Evolutionary conservation across 257 asterid genomes (phyloP).

Genomic region (Nicotiana noctiflora): DNA sequence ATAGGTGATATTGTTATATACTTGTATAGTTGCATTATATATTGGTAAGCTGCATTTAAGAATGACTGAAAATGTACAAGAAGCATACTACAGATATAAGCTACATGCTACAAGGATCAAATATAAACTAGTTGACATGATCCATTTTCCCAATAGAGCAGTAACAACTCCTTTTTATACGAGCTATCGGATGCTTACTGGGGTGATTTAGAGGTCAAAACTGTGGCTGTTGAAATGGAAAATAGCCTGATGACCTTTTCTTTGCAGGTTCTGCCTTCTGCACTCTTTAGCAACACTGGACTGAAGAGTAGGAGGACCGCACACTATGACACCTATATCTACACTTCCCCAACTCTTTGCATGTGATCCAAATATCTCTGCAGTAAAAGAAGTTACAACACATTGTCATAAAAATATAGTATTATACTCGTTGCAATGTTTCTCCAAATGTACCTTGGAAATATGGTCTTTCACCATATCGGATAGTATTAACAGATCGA

Average conservation of each 20-base stretch:
- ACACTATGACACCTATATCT: constrained; percentile 65
- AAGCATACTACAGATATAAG: background rate
- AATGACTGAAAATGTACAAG: background rate
- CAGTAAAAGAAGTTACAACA: background rate
- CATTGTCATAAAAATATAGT: background rate
- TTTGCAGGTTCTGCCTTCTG: constrained; percentile 42
- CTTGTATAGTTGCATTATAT: background rate
- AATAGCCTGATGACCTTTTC: constrained; percentile 37
- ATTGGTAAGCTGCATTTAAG: background rate
- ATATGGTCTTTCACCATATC: constrained; percentile 66
- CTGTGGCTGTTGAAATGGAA: constrained; percentile 92
- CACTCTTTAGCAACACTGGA: constrained; percentile 71
- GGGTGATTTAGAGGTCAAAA: constrained; percentile 52
- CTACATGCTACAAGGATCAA: background rate
- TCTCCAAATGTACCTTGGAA: constrained; percentile 38
- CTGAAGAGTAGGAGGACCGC: constrained; percentile 73
- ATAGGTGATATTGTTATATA: background rate
- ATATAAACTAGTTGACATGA: background rate
- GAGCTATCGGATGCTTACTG: background rate
- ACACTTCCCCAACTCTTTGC: constrained; percentile 64
- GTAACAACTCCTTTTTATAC: background rate
- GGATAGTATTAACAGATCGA: constrained; percentile 21
- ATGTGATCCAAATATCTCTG: constrained; percentile 47
- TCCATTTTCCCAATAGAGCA: background rate
- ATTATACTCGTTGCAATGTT: no score